Percentiles rank a stretch among this genome's conserved stretches.
phyloP scores from a whole-genome alignment of 1,139 yeast genomes.

The Scheffersomyces insectosa region DNA sequence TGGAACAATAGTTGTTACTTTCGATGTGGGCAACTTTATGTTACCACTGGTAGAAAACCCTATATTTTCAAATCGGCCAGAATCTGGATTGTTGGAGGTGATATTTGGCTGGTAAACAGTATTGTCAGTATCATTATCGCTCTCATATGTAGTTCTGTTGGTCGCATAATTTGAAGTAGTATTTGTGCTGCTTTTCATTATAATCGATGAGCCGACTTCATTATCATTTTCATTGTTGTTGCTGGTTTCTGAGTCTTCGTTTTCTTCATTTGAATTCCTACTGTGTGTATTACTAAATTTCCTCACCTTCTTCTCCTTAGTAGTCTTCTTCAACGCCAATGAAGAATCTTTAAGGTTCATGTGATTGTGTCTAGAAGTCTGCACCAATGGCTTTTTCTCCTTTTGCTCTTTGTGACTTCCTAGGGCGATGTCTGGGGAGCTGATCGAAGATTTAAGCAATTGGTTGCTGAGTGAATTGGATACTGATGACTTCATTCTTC shows the following conservation, averaged over 20 bases:
- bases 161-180: not conserved
- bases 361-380: slow-evolving; percentile 30
- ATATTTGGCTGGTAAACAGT: not conserved
- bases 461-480: slow-evolving; percentile 3
- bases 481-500: slow-evolving; percentile 7
- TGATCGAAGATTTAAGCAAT: not conserved
- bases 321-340: slow-evolving; percentile 37
- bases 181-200: too few species aligned
- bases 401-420: not conserved
- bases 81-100: slow-evolving; percentile 2
- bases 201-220: not conserved
- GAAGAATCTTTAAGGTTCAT: slow-evolving; percentile 47
- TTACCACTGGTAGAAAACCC: slow-evolving; percentile 56
- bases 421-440: not conserved
- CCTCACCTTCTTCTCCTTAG: slow-evolving; percentile 6
- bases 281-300: slow-evolving; percentile 3
- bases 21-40: slow-evolving; percentile 49
- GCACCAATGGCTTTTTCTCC: slow-evolving; percentile 5
- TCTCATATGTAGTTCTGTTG: not conserved
- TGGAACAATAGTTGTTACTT: slow-evolving; percentile 51
- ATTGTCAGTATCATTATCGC: slow-evolving; percentile 1
- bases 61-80: slow-evolving; percentile 17
- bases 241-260: not conserved
- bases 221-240: not conserved
- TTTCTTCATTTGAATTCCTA: not conserved